Evolutionary conservation across 345 rosid species (phyloP).

Genomic region (Jatropha curcas): DNA sequence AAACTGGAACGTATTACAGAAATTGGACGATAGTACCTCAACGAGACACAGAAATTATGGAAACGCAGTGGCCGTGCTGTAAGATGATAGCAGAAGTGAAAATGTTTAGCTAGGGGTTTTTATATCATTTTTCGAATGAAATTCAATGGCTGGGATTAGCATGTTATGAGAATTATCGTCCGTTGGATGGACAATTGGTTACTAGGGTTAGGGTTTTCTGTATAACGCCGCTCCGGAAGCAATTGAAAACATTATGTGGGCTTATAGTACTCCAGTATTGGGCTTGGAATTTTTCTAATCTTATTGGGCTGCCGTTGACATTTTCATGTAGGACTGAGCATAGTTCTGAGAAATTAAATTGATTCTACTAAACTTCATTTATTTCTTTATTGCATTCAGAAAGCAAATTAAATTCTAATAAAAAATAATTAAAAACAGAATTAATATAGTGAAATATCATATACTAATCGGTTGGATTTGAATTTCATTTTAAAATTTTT

Average conservation of each 20-base stretch:
- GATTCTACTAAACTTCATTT: too few species aligned
- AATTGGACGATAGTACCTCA: slow-evolving; percentile 24
- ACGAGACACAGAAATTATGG: neutral
- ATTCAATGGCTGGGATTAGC: slow-evolving; percentile 26
- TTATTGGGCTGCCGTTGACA: too few species aligned
- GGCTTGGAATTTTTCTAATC: too few species aligned
- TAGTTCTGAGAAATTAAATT: too few species aligned
- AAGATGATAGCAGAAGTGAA: neutral
- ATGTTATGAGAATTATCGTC: neutral
- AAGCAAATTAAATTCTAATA: too few species aligned
- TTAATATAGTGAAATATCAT: too few species aligned
- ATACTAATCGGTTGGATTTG: too few species aligned
- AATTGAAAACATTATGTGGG: neutral
- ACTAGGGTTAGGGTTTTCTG: slow-evolving; percentile 6
- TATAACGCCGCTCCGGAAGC: neutral
- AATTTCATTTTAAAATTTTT: too few species aligned
- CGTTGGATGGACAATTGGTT: slow-evolving; percentile 23
- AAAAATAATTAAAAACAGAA: too few species aligned
- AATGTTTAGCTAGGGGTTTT: neutral
- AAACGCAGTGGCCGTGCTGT: neutral
- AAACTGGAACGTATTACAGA: neutral
- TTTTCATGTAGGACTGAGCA: too few species aligned
- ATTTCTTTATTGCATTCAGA: too few species aligned
- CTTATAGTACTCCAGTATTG: too few species aligned
- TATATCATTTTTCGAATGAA: neutral